A percentile compares a stretch with the other conserved stretches of the same genome.
Evolutionary conservation across 345 rosid species (phyloP).

Genomic region (Draba incana): DNA sequence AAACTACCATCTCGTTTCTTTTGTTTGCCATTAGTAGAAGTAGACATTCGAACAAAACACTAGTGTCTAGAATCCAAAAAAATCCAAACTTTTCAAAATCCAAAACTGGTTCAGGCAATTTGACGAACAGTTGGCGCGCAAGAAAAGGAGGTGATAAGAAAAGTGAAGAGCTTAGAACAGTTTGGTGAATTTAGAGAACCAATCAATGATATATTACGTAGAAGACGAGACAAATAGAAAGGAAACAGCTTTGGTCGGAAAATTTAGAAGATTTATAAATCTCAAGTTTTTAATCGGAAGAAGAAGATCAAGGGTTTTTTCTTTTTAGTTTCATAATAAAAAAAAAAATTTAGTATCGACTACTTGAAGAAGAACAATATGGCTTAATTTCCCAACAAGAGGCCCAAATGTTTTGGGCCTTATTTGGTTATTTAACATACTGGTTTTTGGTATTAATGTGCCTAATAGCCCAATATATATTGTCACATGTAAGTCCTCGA

Average conservation of each 20-base stretch:
- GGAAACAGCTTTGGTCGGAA: not conserved
- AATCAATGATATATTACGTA: not conserved
- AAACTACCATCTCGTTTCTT: constrained; percentile 31
- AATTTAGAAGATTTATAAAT: not conserved
- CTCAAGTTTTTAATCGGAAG: not conserved
- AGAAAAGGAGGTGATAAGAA: not conserved
- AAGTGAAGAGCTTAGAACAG: not conserved
- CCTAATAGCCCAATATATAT: too few relatives aligned
- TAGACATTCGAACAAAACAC: constrained; percentile 10
- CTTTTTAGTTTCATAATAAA: not conserved
- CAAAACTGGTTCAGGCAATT: constrained; percentile 24
- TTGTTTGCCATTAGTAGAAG: constrained; percentile 17
- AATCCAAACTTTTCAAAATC: not conserved
- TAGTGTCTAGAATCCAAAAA: not conserved
- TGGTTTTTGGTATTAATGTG: too few relatives aligned
- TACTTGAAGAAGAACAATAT: too few relatives aligned
- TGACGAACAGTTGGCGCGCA: constrained; percentile 37
- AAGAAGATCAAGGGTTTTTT: not conserved
- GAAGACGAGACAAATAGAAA: not conserved
- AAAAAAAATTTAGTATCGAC: too few relatives aligned
- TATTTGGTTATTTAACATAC: too few relatives aligned
- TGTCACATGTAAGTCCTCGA: too few relatives aligned
- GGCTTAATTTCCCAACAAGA: too few relatives aligned
- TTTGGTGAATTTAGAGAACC: not conserved
- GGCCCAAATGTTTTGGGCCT: too few relatives aligned